Conservation (phyloP, 805 yeast genomes). For the Blastobotrys robertii region DNA sequence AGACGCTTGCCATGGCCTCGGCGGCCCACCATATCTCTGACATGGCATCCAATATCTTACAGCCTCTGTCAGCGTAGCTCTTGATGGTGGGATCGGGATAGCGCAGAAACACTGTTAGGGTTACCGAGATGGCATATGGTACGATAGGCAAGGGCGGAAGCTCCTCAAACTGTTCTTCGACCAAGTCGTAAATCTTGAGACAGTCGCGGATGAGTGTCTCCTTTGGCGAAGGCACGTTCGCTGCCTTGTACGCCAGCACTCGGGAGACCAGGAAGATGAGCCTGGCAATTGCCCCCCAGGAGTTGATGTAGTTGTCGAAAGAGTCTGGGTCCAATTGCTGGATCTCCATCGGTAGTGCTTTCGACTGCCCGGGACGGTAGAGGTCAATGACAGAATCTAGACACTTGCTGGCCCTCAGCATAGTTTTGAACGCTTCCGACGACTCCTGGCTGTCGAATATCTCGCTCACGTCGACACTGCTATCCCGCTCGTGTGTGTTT, state of each 20-base stretch:
- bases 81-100: slow-evolving; percentile 13
- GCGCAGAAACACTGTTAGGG: slow-evolving; percentile 24
- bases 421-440: slow-evolving; percentile 20
- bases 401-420: slow-evolving; percentile 17
- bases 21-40: slow-evolving; percentile 24
- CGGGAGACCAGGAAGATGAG: slow-evolving; percentile 18
- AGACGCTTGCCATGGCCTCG: slow-evolving; percentile 25
- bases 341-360: not conserved
- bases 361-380: slow-evolving; percentile 25
- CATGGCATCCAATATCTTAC: slow-evolving; percentile 17
- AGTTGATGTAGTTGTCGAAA: slow-evolving; percentile 3
- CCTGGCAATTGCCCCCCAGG: slow-evolving; percentile 14
- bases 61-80: slow-evolving; percentile 13
- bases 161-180: slow-evolving; percentile 6
- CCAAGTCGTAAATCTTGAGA: slow-evolving; percentile 11
- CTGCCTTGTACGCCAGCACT: slow-evolving; percentile 21
- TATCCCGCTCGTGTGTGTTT: slow-evolving; percentile 28
- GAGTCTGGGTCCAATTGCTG: not conserved
- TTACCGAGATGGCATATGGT: slow-evolving; percentile 24
- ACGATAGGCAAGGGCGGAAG: slow-evolving; percentile 24
- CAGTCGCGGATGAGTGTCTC: slow-evolving; percentile 10
- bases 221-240: not conserved
- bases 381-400: slow-evolving; percentile 28
- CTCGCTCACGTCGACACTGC: slow-evolving; percentile 20
- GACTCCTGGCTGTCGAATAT: slow-evolving; percentile 2